phyloP scores from a whole-genome alignment of 1,284 basidiomycete genomes.

The Leccinum holopus region DNA sequence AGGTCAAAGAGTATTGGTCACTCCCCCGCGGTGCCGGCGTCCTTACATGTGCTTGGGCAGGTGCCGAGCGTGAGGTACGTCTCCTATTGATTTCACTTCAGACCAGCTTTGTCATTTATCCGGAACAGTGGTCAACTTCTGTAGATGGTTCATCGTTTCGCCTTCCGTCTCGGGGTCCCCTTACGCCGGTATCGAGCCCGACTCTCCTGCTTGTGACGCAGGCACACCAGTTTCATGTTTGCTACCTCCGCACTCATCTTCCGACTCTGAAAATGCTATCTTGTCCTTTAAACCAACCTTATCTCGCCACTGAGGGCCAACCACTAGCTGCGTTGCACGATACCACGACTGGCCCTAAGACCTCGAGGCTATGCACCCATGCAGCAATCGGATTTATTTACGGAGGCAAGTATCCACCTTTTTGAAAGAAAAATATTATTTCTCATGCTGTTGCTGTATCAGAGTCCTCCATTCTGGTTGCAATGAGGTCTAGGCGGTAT shows the following conservation, averaged over 20 bases:
- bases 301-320: conserved; percentile 36
- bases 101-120: neutral
- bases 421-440: too few relatives aligned
- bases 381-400: conserved; percentile 67
- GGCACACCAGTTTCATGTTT: conserved; percentile 50
- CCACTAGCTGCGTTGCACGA: conserved; percentile 29
- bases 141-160: conserved; percentile 43
- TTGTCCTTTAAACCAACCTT: conserved; percentile 46
- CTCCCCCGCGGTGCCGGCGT: conserved; percentile 53
- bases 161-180: conserved; percentile 53
- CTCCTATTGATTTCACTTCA: neutral
- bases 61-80: conserved; percentile 55
- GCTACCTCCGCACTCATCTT: conserved; percentile 46
- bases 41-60: conserved; percentile 63
- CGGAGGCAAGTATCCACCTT: conserved; percentile 45
- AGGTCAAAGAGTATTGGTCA: conserved; percentile 56
- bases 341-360: conserved; percentile 40
- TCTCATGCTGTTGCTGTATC: conserved; percentile 13
- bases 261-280: conserved; percentile 44
- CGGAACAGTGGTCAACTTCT: conserved; percentile 48
- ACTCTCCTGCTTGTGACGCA: conserved; percentile 59
- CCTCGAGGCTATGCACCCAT: conserved; percentile 49
- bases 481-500: conserved; percentile 55
- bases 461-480: conserved; percentile 64
- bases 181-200: conserved; percentile 47